Percentiles rank a stretch among this genome's conserved stretches.
These are phyloP conservation scores for Cytospora piceae DNA, from an alignment of 2,329 filamentous ascomycete species.

Conservation along the genomic window DNA sequence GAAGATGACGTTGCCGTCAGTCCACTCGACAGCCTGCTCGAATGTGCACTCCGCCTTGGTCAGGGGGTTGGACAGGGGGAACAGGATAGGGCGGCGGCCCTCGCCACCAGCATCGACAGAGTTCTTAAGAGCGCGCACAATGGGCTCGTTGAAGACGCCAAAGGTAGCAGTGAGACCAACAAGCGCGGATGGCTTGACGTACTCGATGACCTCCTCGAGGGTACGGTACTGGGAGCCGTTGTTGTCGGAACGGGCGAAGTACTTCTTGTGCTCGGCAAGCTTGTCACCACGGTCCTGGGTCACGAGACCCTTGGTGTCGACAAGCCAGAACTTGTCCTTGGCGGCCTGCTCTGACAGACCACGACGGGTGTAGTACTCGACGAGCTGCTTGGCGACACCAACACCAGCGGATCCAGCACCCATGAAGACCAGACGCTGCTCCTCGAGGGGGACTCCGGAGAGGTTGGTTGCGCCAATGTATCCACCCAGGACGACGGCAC, in stretches of 20 bases:
- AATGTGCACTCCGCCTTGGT: constrained; percentile 98
- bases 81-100: constrained; percentile 85
- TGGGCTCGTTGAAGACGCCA: constrained; percentile 88
- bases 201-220: constrained; percentile 88
- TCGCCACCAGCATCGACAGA: constrained; percentile 65
- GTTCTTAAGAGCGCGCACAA: constrained; percentile 72
- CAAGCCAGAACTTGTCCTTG: constrained; percentile 91
- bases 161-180: constrained; percentile 94
- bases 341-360: constrained; percentile 88
- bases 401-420: constrained; percentile 95
- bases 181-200: constrained; percentile 91
- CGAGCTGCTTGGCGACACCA: constrained; percentile 96
- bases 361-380: constrained; percentile 93
- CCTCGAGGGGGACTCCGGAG: constrained; percentile 81
- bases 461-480: constrained; percentile 78
- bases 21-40: constrained; percentile 89
- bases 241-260: constrained; percentile 69
- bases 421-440: constrained; percentile 95
- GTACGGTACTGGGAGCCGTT: constrained; percentile 72
- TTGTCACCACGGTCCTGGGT: constrained; percentile 91
- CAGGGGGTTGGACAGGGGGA: constrained; percentile 94
- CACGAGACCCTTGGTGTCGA: constrained; percentile 95
- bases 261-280: constrained; percentile 86
- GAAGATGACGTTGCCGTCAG: constrained; percentile 88
- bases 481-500: constrained; percentile 86